phyloP scores from a whole-genome alignment of 768 basidiomycete species.

The Rhizopogon rudus region DNA sequence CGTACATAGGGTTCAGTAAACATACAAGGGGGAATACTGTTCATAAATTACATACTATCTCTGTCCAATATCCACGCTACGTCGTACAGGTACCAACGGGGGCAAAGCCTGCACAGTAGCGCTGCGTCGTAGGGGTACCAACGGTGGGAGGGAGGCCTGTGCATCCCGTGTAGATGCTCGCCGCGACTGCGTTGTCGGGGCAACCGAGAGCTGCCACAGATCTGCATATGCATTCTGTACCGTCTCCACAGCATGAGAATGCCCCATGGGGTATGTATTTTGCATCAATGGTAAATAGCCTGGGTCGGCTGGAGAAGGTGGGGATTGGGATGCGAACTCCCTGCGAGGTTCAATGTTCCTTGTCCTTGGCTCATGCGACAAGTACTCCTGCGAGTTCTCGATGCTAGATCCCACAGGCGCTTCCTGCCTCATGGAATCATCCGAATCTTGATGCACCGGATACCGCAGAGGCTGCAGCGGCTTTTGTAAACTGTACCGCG shows the following conservation, averaged over 20 bases:
- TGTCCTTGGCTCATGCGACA: conserved; percentile 16
- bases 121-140: conserved; percentile 22
- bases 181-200: not conserved
- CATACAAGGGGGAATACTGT: too few species aligned
- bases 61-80: too few species aligned
- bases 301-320: not conserved
- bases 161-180: not conserved
- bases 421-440: not conserved
- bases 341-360: conserved; percentile 3
- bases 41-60: too few species aligned
- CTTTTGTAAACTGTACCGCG: conserved; percentile 12
- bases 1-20: too few species aligned
- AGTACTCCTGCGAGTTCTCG: conserved; percentile 17
- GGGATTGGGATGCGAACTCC: not conserved
- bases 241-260: not conserved
- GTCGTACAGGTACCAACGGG: too few species aligned
- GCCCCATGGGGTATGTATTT: not conserved
- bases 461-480: conserved; percentile 18
- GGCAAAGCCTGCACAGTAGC: not conserved
- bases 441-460: conserved; percentile 9
- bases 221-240: not conserved
- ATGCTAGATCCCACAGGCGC: conserved; percentile 9
- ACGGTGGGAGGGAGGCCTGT: conserved; percentile 6
- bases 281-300: not conserved
- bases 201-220: conserved; percentile 4